Evolutionary conservation across 169 alveolate genomes (phyloP).

Genomic region (Cryptosporidium meleagridis): DNA sequence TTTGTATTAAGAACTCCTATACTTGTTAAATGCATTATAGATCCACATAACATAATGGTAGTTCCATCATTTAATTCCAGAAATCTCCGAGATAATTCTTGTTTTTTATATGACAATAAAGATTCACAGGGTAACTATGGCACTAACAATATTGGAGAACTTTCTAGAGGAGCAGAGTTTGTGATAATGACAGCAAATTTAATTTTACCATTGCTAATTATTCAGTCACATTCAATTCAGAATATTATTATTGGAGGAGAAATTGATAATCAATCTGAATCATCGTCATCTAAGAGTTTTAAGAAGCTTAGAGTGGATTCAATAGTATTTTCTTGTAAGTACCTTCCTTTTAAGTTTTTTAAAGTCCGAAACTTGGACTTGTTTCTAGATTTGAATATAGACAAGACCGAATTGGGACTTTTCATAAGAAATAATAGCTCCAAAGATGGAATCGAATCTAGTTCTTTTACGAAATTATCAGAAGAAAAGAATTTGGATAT

Average conservation of each 20-base stretch:
- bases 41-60: constrained; percentile 52
- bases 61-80: constrained; percentile 27
- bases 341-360: constrained; percentile 62
- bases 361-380: constrained; percentile 53
- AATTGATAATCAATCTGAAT: not conserved
- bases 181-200: constrained; percentile 51
- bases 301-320: constrained; percentile 57
- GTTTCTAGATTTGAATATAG: constrained; percentile 51
- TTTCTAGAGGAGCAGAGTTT: constrained; percentile 38
- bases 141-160: not conserved
- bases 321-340: constrained; percentile 31
- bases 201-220: constrained; percentile 35
- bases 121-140: constrained; percentile 1
- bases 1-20: constrained; percentile 67
- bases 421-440: not conserved
- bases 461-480: not conserved
- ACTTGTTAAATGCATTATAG: constrained; percentile 57
- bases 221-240: constrained; percentile 58
- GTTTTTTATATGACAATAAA: not conserved
- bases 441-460: not conserved
- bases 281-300: not conserved
- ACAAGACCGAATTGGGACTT: constrained; percentile 56
- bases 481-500: not conserved
- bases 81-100: not conserved
- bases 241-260: constrained; percentile 56